These are phyloP conservation scores for Amborella trichopoda DNA, from an alignment of 164 flowering plant species.

Conservation along the genomic window DNA sequence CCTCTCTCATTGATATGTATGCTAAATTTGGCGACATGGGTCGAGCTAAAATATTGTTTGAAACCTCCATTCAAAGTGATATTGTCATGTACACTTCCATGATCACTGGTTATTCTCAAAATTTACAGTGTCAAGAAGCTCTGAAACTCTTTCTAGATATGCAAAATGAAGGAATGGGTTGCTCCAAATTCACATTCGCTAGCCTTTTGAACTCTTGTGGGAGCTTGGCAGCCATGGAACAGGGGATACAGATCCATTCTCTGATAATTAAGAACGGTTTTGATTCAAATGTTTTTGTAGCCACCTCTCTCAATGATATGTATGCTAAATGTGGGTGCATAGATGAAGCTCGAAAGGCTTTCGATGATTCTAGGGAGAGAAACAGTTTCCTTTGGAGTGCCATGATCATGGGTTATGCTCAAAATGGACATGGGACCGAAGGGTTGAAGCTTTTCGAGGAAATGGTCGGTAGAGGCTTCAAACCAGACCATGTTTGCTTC, in stretches of 20 bases:
- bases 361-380: conserved; percentile 15
- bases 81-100: conserved; percentile 25
- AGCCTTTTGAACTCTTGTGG: conserved; percentile 35
- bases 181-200: conserved; percentile 21
- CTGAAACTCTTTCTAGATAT: conserved; percentile 24
- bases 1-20: conserved; percentile 34
- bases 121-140: conserved; percentile 21
- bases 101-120: conserved; percentile 31
- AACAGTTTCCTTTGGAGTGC: conserved; percentile 30
- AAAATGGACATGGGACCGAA: conserved; percentile 27
- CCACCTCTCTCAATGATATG: conserved; percentile 35
- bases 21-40: conserved; percentile 27
- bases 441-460: conserved; percentile 28
- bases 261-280: conserved; percentile 26
- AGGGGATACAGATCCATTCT: conserved; percentile 31
- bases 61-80: conserved; percentile 16
- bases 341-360: conserved; percentile 24
- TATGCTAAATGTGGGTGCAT: conserved; percentile 39
- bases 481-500: conserved; percentile 32
- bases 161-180: conserved; percentile 11
- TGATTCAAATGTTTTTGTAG: conserved; percentile 22
- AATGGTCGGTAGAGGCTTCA: conserved; percentile 13
- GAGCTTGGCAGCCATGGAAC: conserved; percentile 19
- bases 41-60: conserved; percentile 19
- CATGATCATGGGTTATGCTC: conserved; percentile 37